Evolutionary conservation across 352 stramenopile species (phyloP).

Genomic region (Lagenidium sp.): DNA sequence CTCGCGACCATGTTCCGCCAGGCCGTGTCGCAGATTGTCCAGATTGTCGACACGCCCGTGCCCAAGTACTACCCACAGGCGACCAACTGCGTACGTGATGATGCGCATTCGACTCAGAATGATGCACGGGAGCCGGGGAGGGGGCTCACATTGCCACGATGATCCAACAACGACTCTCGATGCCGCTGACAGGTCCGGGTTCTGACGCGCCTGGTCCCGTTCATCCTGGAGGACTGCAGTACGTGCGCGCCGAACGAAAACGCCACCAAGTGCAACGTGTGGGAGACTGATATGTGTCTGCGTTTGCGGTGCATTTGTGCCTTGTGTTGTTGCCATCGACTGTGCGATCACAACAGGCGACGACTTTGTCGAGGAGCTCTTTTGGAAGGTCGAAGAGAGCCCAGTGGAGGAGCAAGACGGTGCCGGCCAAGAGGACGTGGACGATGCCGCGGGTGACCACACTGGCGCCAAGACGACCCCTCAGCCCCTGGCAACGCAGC

Average conservation of each 20-base stretch:
- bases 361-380: slow-evolving; percentile 77
- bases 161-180: too few species aligned
- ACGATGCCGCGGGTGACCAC: slow-evolving; percentile 15
- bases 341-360: slow-evolving; percentile 17
- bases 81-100: slow-evolving; percentile 69
- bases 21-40: slow-evolving; percentile 70
- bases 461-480: background rate
- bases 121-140: background rate
- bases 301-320: too few species aligned
- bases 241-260: background rate
- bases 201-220: slow-evolving; percentile 72
- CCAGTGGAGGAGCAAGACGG: slow-evolving; percentile 10
- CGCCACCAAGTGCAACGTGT: background rate
- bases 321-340: too few species aligned
- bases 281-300: too few species aligned
- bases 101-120: too few species aligned
- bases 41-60: slow-evolving; percentile 83
- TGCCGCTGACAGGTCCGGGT: too few species aligned
- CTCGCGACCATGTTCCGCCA: slow-evolving; percentile 77
- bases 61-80: slow-evolving; percentile 86
- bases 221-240: slow-evolving; percentile 72
- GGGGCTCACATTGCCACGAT: too few species aligned
- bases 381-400: slow-evolving; percentile 48
- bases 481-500: slow-evolving; percentile 54
- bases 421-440: slow-evolving; percentile 27